Conservation (phyloP, 1,284 basidiomycete genomes). For the Ceraceosorus guamensis region DNA sequence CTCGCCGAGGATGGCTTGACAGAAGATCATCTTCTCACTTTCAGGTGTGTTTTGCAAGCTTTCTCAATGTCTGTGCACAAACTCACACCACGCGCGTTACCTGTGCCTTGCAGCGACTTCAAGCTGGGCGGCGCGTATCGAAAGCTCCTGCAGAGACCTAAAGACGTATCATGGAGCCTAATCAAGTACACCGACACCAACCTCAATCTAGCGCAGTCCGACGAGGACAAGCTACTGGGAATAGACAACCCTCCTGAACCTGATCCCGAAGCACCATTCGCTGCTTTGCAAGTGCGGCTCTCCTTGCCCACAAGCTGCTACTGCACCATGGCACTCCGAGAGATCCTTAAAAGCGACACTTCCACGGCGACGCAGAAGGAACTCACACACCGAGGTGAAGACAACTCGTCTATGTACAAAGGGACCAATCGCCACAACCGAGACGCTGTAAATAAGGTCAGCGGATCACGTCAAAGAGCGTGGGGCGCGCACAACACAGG, state of each 20-base stretch:
- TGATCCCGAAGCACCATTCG: constrained; percentile 18
- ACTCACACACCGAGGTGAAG: constrained; percentile 28
- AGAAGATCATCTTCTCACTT: too few species aligned
- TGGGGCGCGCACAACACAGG: background rate
- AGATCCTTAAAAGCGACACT: constrained; percentile 44
- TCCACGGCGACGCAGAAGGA: constrained; percentile 27
- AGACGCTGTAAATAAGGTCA: background rate
- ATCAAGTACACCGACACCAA: constrained; percentile 88
- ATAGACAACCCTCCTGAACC: constrained; percentile 5
- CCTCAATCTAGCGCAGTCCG: constrained; percentile 79
- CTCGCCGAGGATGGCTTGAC: constrained; percentile 69
- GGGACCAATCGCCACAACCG: background rate
- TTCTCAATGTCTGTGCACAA: too few species aligned
- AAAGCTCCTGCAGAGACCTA: constrained; percentile 76
- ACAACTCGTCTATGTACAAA: constrained; percentile 11
- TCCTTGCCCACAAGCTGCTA: constrained; percentile 40
- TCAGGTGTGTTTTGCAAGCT: too few species aligned
- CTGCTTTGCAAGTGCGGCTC: constrained; percentile 36
- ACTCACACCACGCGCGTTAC: background rate
- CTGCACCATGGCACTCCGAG: constrained; percentile 44
- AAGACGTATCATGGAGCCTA: constrained; percentile 67
- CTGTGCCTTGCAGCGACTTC: constrained; percentile 63
- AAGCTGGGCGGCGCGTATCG: constrained; percentile 87
- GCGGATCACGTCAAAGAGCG: background rate
- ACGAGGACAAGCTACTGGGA: constrained; percentile 81